phyloP scores from a whole-genome alignment of 1,139 yeast species.

The Suhomyces ambrosiae region DNA sequence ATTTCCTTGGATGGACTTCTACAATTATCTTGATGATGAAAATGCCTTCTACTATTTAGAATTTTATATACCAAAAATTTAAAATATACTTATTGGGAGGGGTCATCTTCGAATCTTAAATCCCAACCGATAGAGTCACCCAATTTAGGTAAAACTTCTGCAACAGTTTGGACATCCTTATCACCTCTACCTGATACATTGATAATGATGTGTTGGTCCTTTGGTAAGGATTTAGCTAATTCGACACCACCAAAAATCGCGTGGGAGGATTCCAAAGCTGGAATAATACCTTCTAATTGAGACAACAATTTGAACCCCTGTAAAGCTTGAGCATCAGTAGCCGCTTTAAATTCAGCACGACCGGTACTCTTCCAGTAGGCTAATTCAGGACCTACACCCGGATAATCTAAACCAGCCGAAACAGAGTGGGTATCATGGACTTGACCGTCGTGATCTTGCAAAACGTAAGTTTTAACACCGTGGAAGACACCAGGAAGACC shows the following conservation, averaged over 20 bases:
- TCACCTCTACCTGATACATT: conserved; percentile 98
- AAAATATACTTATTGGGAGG: conserved; percentile 29
- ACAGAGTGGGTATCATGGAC: conserved; percentile 97
- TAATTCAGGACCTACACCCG: conserved; percentile 98
- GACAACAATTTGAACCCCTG: conserved; percentile 86
- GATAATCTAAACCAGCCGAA: conserved; percentile 97
- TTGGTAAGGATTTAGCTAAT: conserved; percentile 79
- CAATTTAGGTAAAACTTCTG: conserved; percentile 83
- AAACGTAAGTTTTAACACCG: conserved; percentile 91
- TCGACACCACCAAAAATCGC: conserved; percentile 91
- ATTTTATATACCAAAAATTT: background rate
- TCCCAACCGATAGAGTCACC: conserved; percentile 97
- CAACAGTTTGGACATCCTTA: conserved; percentile 97
- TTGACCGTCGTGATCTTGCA: conserved; percentile 92
- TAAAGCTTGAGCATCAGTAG: conserved; percentile 91
- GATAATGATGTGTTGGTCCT: conserved; percentile 80
- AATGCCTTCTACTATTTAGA: conserved; percentile 57
- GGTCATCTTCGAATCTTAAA: conserved; percentile 74
- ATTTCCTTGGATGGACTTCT: conserved; percentile 94
- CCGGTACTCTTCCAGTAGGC: conserved; percentile 95
- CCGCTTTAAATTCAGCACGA: conserved; percentile 87
- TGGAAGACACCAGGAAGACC: conserved; percentile 98
- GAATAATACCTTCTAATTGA: conserved; percentile 96
- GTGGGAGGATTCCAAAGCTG: conserved; percentile 96
- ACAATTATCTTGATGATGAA: conserved; percentile 78